Conservation (phyloP, 768 basidiomycete species). For the Sarcomyxa edulis region DNA sequence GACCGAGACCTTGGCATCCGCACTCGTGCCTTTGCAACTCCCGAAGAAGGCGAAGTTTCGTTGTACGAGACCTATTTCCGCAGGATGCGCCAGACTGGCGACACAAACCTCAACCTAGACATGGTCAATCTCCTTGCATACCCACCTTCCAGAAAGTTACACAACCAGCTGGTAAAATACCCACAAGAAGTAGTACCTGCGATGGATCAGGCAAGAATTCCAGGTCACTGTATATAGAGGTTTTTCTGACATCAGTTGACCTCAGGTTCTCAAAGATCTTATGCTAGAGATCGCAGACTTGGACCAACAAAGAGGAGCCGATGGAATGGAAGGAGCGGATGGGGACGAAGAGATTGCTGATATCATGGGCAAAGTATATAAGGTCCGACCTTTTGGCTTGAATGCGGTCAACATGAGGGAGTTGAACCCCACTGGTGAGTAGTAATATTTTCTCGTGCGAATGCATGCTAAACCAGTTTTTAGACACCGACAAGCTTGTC, state of each 20-base stretch:
- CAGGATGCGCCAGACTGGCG: conserved; percentile 86
- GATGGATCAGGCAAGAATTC: too few species aligned
- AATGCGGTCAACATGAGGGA: conserved; percentile 88
- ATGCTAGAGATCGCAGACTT: conserved; percentile 85
- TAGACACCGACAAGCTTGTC: conserved; percentile 97
- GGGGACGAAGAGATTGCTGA: conserved; percentile 86
- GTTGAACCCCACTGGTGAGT: conserved; percentile 84
- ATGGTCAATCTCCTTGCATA: conserved; percentile 82
- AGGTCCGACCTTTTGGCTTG: conserved; percentile 88
- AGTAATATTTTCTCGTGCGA: conserved; percentile 1
- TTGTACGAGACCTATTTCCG: conserved; percentile 80
- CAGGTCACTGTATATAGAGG: too few species aligned
- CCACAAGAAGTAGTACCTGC: conserved; percentile 97
- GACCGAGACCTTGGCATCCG: conserved; percentile 59
- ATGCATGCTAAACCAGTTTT: too few species aligned
- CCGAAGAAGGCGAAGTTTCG: conserved; percentile 61
- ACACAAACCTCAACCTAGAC: conserved; percentile 90
- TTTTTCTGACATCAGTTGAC: too few species aligned
- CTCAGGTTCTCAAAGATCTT: conserved; percentile 84
- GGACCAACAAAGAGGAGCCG: conserved; percentile 64
- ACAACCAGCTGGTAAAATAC: conserved; percentile 82
- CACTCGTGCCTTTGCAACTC: conserved; percentile 46
- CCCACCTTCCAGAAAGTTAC: conserved; percentile 77
- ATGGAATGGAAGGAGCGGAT: conserved; percentile 71
- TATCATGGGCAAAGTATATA: conserved; percentile 84